Evolutionary conservation across 129 eudicot genomes (phyloP).

Genomic region (Kitagawia praeruptora): DNA sequence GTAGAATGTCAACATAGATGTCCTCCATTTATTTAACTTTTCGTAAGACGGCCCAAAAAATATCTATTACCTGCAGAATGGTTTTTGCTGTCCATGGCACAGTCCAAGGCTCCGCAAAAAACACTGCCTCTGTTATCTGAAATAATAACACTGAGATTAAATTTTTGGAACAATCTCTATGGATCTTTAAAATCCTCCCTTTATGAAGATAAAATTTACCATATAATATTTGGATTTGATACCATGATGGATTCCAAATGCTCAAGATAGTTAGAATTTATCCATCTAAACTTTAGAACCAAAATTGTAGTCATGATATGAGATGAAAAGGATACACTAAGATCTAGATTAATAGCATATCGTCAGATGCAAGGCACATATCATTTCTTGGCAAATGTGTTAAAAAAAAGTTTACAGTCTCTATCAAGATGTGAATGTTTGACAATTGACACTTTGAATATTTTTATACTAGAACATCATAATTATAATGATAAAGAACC

Average conservation of each 20-base stretch:
- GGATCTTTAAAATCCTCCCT: neutral
- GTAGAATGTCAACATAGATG: neutral
- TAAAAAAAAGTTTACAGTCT: neutral
- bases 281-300: neutral
- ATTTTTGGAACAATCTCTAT: neutral
- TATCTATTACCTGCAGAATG: slow-evolving; percentile 40
- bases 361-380: neutral
- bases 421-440: neutral
- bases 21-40: neutral
- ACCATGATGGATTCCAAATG: neutral
- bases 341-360: neutral
- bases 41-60: neutral
- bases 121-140: slow-evolving; percentile 36
- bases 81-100: slow-evolving; percentile 63
- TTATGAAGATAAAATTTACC: neutral
- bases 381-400: neutral
- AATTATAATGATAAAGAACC: neutral
- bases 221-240: neutral
- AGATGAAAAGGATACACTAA: neutral
- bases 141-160: neutral
- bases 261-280: neutral
- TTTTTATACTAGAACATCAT: neutral
- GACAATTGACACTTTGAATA: neutral
- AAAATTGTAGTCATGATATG: neutral
- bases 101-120: slow-evolving; percentile 43